Conservation (phyloP, 2,329 filamentous ascomycete genomes). For the Rhynchosporium graminicola region DNA sequence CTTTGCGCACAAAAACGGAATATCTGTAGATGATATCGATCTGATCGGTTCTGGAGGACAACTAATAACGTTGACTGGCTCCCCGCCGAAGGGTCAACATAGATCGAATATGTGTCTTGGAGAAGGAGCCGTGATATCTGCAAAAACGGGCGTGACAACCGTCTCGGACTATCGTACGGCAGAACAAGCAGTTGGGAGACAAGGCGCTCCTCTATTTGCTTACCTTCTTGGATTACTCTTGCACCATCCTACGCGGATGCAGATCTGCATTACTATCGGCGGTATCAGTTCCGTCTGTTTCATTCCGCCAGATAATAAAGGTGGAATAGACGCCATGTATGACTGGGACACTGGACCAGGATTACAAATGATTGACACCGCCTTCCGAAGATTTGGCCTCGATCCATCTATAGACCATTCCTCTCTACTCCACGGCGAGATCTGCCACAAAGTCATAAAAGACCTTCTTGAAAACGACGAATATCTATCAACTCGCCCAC, state of each 20-base stretch:
- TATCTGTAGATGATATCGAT: constrained; percentile 40
- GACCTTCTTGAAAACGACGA: constrained; percentile 36
- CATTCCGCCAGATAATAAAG: constrained; percentile 38
- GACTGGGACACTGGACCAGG: constrained; percentile 42
- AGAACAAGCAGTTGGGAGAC: constrained; percentile 41
- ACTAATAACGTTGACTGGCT: constrained; percentile 37
- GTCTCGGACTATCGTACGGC: constrained; percentile 41
- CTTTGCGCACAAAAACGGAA: constrained; percentile 38
- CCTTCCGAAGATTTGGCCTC: constrained; percentile 37
- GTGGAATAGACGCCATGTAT: constrained; percentile 41
- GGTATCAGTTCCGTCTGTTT: constrained; percentile 39
- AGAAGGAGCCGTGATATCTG: constrained; percentile 41
- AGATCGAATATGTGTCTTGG: constrained; percentile 40
- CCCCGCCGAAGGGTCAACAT: constrained; percentile 38
- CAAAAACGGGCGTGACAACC: constrained; percentile 40
- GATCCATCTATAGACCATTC: constrained; percentile 37
- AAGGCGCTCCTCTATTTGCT: constrained; percentile 39
- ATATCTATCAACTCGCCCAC: constrained; percentile 36
- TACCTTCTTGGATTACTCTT: constrained; percentile 39
- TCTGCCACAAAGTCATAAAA: constrained; percentile 39
- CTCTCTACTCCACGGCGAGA: constrained; percentile 32
- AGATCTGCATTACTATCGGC: constrained; percentile 40
- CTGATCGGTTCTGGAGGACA: constrained; percentile 40
- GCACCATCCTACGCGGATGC: constrained; percentile 38
- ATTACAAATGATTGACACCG: constrained; percentile 38